phyloP scores from a whole-genome alignment of 495 filamentous ascomycete genomes.

The Penicillium pulvis region DNA sequence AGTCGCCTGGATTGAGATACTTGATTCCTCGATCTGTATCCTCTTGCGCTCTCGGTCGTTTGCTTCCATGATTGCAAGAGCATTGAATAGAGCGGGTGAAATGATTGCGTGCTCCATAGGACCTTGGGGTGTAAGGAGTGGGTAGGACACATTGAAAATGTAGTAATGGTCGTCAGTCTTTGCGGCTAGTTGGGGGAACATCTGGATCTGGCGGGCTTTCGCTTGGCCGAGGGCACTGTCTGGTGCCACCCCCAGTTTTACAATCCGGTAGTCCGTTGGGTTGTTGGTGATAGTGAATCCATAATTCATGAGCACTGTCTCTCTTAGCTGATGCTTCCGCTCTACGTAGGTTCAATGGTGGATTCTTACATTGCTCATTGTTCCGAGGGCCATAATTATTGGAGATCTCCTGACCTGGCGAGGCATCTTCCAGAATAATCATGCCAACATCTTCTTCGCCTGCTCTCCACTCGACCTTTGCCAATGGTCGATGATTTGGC shows the following conservation, averaged over 20 bases:
- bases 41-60: conserved; percentile 44
- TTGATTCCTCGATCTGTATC: conserved; percentile 36
- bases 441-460: conserved; percentile 49
- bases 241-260: conserved; percentile 44
- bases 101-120: conserved; percentile 48
- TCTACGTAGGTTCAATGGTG: not conserved
- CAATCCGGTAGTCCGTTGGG: conserved; percentile 53
- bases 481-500: conserved; percentile 58
- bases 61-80: conserved; percentile 43
- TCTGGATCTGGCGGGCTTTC: conserved; percentile 35
- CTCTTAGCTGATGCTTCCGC: not conserved
- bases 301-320: conserved; percentile 64
- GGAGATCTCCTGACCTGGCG: conserved; percentile 55
- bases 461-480: conserved; percentile 64
- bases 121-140: conserved; percentile 35
- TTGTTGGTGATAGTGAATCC: conserved; percentile 65
- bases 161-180: conserved; percentile 47
- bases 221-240: conserved; percentile 45
- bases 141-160: conserved; percentile 50
- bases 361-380: conserved; percentile 64
- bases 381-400: conserved; percentile 72
- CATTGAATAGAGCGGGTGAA: conserved; percentile 47
- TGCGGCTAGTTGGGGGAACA: conserved; percentile 35
- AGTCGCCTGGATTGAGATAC: conserved; percentile 31
- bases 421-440: conserved; percentile 47